These are phyloP conservation scores for Pythium plurisporium DNA, from an alignment of 352 stramenopile species.

Conservation along the genomic window DNA sequence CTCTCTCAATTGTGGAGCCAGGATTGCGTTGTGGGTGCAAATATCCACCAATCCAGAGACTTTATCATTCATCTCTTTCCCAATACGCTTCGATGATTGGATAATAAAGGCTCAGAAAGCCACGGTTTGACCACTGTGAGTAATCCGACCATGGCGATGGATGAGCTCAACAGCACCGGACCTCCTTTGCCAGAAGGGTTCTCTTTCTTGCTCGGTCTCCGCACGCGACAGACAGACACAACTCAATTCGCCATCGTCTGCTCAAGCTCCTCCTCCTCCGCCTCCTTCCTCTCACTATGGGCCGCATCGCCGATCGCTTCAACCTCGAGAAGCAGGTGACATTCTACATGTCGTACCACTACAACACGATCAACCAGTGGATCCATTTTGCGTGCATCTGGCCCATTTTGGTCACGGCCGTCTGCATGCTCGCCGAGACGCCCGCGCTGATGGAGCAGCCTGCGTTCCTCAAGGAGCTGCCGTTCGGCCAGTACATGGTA, in stretches of 20 bases:
- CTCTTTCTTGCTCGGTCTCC: too few species aligned
- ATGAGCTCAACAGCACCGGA: too few species aligned
- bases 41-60: too few species aligned
- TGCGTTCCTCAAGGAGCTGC: slow-evolving; percentile 23
- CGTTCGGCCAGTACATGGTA: slow-evolving; percentile 48
- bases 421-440: slow-evolving; percentile 37
- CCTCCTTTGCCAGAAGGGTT: too few species aligned
- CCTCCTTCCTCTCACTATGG: slow-evolving; percentile 14
- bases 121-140: too few species aligned
- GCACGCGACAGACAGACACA: too few species aligned
- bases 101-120: too few species aligned
- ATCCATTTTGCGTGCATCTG: slow-evolving; percentile 67
- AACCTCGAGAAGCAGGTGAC: slow-evolving; percentile 53
- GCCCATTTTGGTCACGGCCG: slow-evolving; percentile 49
- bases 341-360: slow-evolving; percentile 68
- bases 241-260: background rate
- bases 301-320: slow-evolving; percentile 39
- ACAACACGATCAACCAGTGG: slow-evolving; percentile 51
- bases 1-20: too few species aligned
- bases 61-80: too few species aligned
- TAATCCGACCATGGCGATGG: too few species aligned
- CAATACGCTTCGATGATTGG: too few species aligned
- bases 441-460: slow-evolving; percentile 21
- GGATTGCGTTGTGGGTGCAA: too few species aligned
- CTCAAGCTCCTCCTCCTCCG: background rate